Base-by-base conservation (phyloP, 2,329 filamentous ascomycete species). In the Juglanconis oblonga region DNA sequence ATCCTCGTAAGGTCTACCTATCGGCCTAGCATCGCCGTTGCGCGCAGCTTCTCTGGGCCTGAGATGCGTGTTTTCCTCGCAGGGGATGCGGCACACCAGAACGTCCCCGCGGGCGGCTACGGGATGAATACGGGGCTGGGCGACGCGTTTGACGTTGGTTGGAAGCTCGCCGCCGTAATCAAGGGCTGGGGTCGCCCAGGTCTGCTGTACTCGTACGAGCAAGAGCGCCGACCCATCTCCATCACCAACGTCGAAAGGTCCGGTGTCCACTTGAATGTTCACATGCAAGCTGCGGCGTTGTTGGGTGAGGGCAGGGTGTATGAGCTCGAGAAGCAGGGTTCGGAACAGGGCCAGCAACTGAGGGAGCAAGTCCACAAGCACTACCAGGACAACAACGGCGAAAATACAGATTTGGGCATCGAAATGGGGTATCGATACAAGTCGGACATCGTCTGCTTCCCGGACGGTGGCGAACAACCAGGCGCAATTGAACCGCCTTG, bases 81-180 rank as follows among this genome's bases (percentile, higher is more conserved):
- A 6, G 68, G 68, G 4, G 68, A 70, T 54, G 64, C 67, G 24
- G 67, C 67, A 10, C 68, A 70, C 52, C 65, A 68, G 8, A 66
- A 67, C 45, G 57, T 56, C 40, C 67, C 68, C 3, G 59, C 61
- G n/a, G 68, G 68, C 4, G 68, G 68, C 1, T 67, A 70, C 42
- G 68, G 68, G 1, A 68, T 69, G 66, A 70, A 70, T 47, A 67
- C 64, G 1, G 66, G 68, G 3, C 65, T 69, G 2, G 66, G 67
- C 42, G 68, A 69, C 40, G 62, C 66, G 3, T 58, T 64, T 29
- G 67, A 70, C 36, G 55, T 69, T 2, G 66, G 64, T 5, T 70
- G 67, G 67, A 70, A 69, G 53, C 55, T 70, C 0, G 67, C 63
- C 0, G 44, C 52, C 9, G 65, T 65, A 1, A 10, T 64, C 24